These are phyloP conservation scores for Aureobasidium subglaciale DNA, from an alignment of 2,329 filamentous ascomycete species.

Conservation along the genomic window DNA sequence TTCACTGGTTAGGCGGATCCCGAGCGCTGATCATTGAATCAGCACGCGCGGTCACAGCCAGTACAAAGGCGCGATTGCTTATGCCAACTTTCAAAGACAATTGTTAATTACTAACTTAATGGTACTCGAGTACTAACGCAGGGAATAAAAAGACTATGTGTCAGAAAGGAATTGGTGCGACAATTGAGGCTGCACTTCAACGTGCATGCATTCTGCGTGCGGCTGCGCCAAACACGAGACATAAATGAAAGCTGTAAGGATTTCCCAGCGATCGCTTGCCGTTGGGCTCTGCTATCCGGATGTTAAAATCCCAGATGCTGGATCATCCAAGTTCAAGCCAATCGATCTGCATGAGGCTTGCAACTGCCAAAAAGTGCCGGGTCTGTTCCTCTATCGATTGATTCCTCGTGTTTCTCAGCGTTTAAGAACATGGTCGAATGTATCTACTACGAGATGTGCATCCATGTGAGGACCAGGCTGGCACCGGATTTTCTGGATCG, in stretches of 20 bases:
- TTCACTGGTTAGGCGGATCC: not conserved
- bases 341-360: not conserved
- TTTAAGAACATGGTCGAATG: not conserved
- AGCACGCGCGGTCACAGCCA: not conserved
- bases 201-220: not conserved
- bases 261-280: not conserved
- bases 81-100: not conserved
- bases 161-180: not conserved
- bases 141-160: not conserved
- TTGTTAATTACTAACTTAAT: not conserved
- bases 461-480: not conserved
- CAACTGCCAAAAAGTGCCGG: not conserved
- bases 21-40: not conserved
- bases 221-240: not conserved
- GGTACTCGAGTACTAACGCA: not conserved
- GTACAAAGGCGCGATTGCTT: not conserved
- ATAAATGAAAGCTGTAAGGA: not conserved
- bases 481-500: too few species aligned
- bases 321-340: not conserved
- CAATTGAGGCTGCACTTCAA: not conserved
- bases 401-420: not conserved
- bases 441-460: not conserved
- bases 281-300: not conserved
- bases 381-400: not conserved
- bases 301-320: not conserved